Evolutionary conservation across 2,329 filamentous ascomycete species (phyloP).

Genomic region (Lithohypha guttulata): DNA sequence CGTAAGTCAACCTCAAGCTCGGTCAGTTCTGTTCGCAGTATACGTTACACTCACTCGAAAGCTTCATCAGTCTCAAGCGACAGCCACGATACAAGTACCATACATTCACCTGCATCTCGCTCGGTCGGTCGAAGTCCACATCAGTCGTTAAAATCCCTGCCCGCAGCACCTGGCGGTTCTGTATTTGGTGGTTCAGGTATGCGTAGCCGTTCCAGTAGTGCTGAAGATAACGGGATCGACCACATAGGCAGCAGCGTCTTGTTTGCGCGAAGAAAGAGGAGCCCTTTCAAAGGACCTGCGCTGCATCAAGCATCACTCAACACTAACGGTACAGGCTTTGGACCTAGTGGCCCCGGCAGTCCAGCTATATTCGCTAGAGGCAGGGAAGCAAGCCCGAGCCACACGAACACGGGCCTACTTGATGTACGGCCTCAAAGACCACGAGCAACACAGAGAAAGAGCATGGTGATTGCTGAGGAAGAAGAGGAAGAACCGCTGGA

Average conservation of each 20-base stretch:
- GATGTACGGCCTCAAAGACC: slow-evolving; percentile 15
- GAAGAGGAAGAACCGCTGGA: slow-evolving; percentile 28
- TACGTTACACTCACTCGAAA: slow-evolving; percentile 88
- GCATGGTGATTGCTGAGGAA: slow-evolving; percentile 31
- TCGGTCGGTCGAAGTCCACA: slow-evolving; percentile 65
- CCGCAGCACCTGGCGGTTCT: slow-evolving; percentile 67
- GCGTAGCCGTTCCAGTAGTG: slow-evolving; percentile 48
- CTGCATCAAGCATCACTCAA: slow-evolving; percentile 29
- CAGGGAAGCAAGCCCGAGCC: slow-evolving; percentile 24
- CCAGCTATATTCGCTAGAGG: slow-evolving; percentile 24
- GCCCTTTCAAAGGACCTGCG: slow-evolving; percentile 36
- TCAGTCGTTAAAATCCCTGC: slow-evolving; percentile 87
- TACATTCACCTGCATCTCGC: slow-evolving; percentile 56
- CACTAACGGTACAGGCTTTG: slow-evolving; percentile 17
- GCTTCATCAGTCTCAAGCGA: slow-evolving; percentile 85
- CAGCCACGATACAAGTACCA: slow-evolving; percentile 51
- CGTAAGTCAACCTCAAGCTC: slow-evolving; percentile 94
- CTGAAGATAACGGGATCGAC: slow-evolving; percentile 9
- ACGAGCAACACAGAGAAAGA: slow-evolving; percentile 21
- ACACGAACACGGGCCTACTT: slow-evolving; percentile 16
- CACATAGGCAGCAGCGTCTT: slow-evolving; percentile 28
- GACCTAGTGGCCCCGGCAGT: slow-evolving; percentile 26
- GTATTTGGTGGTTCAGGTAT: slow-evolving; percentile 80
- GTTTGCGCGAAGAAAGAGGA: slow-evolving; percentile 36
- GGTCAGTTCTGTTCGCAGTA: slow-evolving; percentile 81